Conservation (phyloP, 23 red algal genomes). For the Gracilaria vermiculophylla region DNA sequence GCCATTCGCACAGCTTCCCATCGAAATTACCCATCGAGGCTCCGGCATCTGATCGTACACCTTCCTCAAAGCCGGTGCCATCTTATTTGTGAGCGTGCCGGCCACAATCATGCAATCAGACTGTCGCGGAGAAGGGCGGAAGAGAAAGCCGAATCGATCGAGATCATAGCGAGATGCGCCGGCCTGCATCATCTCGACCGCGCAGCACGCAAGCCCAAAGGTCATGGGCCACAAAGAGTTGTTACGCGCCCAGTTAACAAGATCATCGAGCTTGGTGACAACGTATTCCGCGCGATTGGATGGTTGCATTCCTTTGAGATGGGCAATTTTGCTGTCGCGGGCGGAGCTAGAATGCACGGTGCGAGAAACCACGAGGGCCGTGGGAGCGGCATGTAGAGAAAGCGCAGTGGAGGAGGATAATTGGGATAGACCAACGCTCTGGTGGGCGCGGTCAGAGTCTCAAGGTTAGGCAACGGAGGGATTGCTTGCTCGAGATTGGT, state of each 20-base stretch:
- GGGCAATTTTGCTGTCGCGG: constrained; percentile 48
- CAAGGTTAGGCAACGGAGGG: not conserved
- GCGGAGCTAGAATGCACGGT: constrained; percentile 70
- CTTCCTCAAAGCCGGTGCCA: constrained; percentile 95
- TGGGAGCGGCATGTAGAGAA: not conserved
- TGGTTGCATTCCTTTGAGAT: constrained; percentile 73
- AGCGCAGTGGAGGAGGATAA: constrained; percentile 14
- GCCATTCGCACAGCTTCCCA: constrained; percentile 98
- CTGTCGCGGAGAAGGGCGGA: constrained; percentile 99
- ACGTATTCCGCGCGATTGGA: constrained; percentile 72
- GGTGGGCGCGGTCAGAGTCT: not conserved
- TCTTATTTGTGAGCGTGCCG: constrained; percentile 98
- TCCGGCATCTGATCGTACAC: constrained; percentile 99
- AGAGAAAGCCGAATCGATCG: constrained; percentile 98
- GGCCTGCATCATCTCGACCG: constrained; percentile 99
- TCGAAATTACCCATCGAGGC: constrained; percentile 98
- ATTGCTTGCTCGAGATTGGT: not conserved
- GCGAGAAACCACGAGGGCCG: constrained; percentile 18
- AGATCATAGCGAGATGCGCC: constrained; percentile 96
- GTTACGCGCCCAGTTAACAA: constrained; percentile 94
- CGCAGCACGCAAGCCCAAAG: constrained; percentile 99
- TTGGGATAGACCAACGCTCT: constrained; percentile 8
- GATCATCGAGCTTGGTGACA: constrained; percentile 75
- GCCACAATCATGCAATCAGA: constrained; percentile 99
- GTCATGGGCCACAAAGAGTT: constrained; percentile 99